Conservation (phyloP, 192 early-diverging fungal species). For the Coemansia sp. region DNA sequence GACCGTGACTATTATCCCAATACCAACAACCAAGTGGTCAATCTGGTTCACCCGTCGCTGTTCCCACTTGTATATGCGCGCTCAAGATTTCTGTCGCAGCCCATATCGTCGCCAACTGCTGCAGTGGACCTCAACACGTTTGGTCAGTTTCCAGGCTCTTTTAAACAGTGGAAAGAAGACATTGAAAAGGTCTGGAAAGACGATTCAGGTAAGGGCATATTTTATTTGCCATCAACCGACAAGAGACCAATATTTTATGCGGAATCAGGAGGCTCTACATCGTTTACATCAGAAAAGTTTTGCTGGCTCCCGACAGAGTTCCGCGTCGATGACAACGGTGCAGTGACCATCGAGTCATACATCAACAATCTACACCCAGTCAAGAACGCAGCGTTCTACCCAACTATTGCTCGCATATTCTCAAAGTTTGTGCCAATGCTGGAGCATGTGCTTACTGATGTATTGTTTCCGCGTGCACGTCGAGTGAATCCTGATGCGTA, state of each 20-base stretch:
- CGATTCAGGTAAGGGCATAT: constrained; percentile 15
- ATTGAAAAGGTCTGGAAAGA: too few relatives aligned
- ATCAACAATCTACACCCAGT: too few relatives aligned
- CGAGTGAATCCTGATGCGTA: constrained; percentile 18
- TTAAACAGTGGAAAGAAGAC: background rate
- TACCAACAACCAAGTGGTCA: constrained; percentile 54
- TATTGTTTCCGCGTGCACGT: constrained; percentile 8
- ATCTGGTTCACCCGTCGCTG: constrained; percentile 59
- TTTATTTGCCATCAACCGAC: constrained; percentile 8
- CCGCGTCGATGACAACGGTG: constrained; percentile 52
- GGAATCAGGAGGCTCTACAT: too few relatives aligned
- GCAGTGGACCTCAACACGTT: constrained; percentile 32
- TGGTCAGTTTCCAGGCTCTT: constrained; percentile 24
- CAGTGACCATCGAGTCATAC: constrained; percentile 17
- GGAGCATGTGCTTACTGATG: constrained; percentile 55
- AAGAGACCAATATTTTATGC: too few relatives aligned
- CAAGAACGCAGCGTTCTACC: too few relatives aligned
- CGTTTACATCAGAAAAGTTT: constrained; percentile 12
- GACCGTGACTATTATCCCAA: constrained; percentile 52
- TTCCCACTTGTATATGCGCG: constrained; percentile 46
- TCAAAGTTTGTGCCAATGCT: too few relatives aligned
- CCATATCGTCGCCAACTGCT: constrained; percentile 25
- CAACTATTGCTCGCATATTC: too few relatives aligned
- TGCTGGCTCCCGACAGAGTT: constrained; percentile 72
- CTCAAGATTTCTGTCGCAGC: constrained; percentile 20